These are phyloP conservation scores for Aspergillaceae sp. DNA, from an alignment of 2,329 filamentous ascomycete genomes.

Conservation along the genomic window DNA sequence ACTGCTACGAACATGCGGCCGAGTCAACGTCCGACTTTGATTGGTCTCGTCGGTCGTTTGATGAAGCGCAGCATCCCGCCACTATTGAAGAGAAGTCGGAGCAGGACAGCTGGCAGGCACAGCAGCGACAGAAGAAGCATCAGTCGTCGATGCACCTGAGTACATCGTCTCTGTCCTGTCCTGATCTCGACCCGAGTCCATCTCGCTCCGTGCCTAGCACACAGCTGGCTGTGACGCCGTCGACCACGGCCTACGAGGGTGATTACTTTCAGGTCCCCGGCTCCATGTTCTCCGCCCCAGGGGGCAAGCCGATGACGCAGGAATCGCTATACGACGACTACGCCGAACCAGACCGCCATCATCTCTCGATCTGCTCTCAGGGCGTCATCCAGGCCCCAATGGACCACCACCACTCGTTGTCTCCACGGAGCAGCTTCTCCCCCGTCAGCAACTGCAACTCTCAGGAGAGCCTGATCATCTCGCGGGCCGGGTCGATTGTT, in stretches of 20 bases:
- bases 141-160: conserved; percentile 15
- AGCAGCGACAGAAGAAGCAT: not conserved
- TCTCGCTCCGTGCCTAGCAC: conserved; percentile 20
- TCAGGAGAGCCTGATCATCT: conserved; percentile 48
- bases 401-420: conserved; percentile 21
- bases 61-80: conserved; percentile 17
- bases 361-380: conserved; percentile 39
- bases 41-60: conserved; percentile 39
- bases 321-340: conserved; percentile 35
- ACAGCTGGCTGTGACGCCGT: conserved; percentile 24
- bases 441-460: conserved; percentile 50
- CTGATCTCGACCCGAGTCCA: conserved; percentile 26
- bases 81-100: conserved; percentile 7
- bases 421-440: conserved; percentile 41
- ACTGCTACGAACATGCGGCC: conserved; percentile 52
- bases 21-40: conserved; percentile 55
- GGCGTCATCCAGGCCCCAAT: conserved; percentile 32
- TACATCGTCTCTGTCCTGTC: conserved; percentile 19
- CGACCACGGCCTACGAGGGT: conserved; percentile 19
- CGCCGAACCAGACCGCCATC: conserved; percentile 40
- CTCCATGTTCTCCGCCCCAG: conserved; percentile 20
- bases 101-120: not conserved
- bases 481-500: conserved; percentile 39
- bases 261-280: conserved; percentile 27
- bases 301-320: conserved; percentile 25